A percentile compares a stretch with the other conserved stretches of the same genome.
These are phyloP conservation scores for Lepidopterella palustris DNA, from an alignment of 495 filamentous ascomycete species.

Conservation along the genomic window DNA sequence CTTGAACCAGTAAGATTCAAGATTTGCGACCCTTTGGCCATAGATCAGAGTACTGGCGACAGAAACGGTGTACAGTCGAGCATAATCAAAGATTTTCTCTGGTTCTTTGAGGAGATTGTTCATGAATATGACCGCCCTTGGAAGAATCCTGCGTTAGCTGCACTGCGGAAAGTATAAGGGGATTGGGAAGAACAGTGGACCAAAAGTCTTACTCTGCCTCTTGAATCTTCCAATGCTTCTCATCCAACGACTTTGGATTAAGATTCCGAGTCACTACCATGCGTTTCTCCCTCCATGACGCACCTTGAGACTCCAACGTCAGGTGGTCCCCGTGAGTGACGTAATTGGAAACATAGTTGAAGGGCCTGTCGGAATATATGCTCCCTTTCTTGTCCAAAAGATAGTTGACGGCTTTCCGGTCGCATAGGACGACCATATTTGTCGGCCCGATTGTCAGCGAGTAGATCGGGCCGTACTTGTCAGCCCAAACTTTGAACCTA, in stretches of 20 bases:
- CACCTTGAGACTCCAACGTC: slow-evolving; percentile 46
- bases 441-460: slow-evolving; percentile 58
- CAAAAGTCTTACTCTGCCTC: slow-evolving; percentile 30
- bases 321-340: slow-evolving; percentile 44
- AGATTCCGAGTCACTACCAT: slow-evolving; percentile 41
- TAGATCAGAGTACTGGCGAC: not conserved
- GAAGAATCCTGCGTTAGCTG: not conserved
- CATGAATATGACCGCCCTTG: not conserved
- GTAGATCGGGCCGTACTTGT: slow-evolving; percentile 52
- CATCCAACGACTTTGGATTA: slow-evolving; percentile 41
- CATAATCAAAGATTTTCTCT: slow-evolving; percentile 10
- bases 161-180: not conserved
- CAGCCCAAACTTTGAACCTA: slow-evolving; percentile 54
- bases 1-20: not conserved
- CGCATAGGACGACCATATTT: slow-evolving; percentile 57
- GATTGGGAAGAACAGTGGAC: slow-evolving; percentile 19
- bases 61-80: not conserved
- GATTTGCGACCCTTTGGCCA: not conserved
- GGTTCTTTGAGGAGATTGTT: slow-evolving; percentile 31
- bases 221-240: slow-evolving; percentile 44
- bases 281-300: slow-evolving; percentile 41
- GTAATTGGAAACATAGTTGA: slow-evolving; percentile 50
- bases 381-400: slow-evolving; percentile 49
- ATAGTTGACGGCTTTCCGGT: slow-evolving; percentile 56
- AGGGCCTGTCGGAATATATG: slow-evolving; percentile 50